Base-by-base conservation (phyloP, 1,284 basidiomycete genomes). In the Puccinia hordei region DNA sequence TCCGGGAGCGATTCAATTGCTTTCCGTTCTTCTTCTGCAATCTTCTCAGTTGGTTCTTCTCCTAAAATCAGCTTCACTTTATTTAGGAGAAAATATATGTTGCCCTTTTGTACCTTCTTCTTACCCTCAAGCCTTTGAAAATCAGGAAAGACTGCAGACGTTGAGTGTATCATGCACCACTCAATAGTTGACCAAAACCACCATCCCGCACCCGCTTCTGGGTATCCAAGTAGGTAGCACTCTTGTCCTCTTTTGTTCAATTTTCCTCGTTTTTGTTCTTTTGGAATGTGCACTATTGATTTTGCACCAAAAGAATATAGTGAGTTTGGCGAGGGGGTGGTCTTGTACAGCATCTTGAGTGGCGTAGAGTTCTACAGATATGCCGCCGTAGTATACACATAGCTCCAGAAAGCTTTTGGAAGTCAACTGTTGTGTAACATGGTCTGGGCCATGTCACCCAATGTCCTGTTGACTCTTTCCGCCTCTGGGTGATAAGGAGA, bases 61-160 rank as follows among this genome's bases (percentile, higher is more conserved):
- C 63, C 63, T 12, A 66, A n/a, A 2, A 33, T 9, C 33, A 66
- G 63, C 9, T 35, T n/a, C 17, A 66, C 41, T 41, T 49, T n/a
- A 24, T 27, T 61, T 1, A 63, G 3, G 6, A 63, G 19, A 49
- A 49, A 61, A 27, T 44, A 9, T 4, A 63, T 22, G 30, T 46
- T 49, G 17, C 19, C 9, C 49, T 63, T 75, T 41, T 61, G 44
- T 12, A 19, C 30, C 2, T 17, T 22, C 19, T n/a, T 41, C 27
- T 24, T 30, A 4, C n/a, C 24, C n/a, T 33, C 38, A 17, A 75
- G 38, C 35, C 24, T 2, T 33, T 63, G 53, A 46, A 44, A 71
- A 19, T 71, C 68, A 10, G 68, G 68, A 17, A 74, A 74, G 0
- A 74, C 72, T 24, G n/a, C n/a, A n/a, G n/a, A n/a, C n/a, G n/a